Evolutionary conservation across 306 rosid genomes (phyloP), one percentile per base, ranked within the genome.

Genomic region (Sicyos baderoa): DNA sequence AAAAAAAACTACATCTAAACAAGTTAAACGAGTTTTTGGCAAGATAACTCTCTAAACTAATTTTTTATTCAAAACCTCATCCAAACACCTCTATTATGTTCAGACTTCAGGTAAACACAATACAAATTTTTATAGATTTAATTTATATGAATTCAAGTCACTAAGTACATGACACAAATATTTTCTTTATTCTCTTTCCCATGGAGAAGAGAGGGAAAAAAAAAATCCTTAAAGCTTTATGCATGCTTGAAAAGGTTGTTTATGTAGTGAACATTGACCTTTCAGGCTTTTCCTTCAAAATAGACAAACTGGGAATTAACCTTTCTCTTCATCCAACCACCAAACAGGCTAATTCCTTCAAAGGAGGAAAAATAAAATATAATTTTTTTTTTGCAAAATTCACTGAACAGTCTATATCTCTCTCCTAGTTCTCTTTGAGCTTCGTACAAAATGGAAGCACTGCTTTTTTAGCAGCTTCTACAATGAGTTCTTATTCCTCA

Each of bases 231-330:
- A 29, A 29, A 60, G n/a, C 3, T 32, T 2, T 60, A 2, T 6
- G 22, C 67, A 60, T 60, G 67, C 67, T 60, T 60, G 67, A 60
- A 60, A 60, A 60, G 67, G 48, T 35, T 35, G 48, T 18, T 3
- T 18, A 12, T 35, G 15, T 9, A 8, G 48, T 60, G 67, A 35
- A n/a, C 17, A 32, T 32, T 9, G 23, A 60, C 15, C 66, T 59
- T 59, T 53, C 15, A 14, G 47, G 23, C 23, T 32, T 32, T 60
- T 60, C 15, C 67, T 32, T 16, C 67, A 32, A 32, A 60, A 60
- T 16, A 5, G 67, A n/a, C 67, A 35, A 60, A 25, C 66, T 8
- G 7, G 22, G 67, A 16, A 35, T 8, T n/a, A 60, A 60, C 22
- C 25, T 60, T 60, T 60, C 48, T 60, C 48, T 19, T 35, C 48